Conservation (phyloP, 2,329 filamentous ascomycete species). For the Alternaria brassicae region DNA sequence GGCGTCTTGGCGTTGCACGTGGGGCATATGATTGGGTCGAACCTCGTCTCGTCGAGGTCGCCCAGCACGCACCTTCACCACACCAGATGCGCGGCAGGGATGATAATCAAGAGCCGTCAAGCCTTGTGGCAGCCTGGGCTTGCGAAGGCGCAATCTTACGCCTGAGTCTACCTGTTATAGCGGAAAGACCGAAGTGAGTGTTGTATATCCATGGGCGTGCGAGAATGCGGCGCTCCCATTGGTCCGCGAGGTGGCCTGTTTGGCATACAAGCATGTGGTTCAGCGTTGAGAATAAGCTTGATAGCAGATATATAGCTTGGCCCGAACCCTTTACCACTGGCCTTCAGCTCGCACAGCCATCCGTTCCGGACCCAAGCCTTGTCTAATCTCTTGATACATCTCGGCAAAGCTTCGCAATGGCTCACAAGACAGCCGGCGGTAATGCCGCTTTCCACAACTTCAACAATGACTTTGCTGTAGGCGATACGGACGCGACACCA, state of each 20-base stretch:
- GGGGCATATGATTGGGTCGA: constrained; percentile 6
- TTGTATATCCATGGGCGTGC: constrained; percentile 4
- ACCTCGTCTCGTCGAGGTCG: neutral
- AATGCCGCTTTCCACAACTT: constrained; percentile 39
- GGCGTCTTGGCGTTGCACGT: constrained; percentile 7
- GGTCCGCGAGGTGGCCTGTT: neutral
- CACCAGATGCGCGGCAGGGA: constrained; percentile 7
- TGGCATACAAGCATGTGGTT: neutral
- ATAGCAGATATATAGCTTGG: constrained; percentile 18
- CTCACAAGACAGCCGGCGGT: constrained; percentile 29
- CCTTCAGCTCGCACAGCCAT: constrained; percentile 3
- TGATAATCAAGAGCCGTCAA: constrained; percentile 3
- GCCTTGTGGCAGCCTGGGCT: constrained; percentile 20
- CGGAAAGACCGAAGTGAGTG: constrained; percentile 1
- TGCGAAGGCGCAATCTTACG: neutral
- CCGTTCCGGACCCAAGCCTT: constrained; percentile 16
- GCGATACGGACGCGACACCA: neutral
- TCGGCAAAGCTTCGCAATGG: constrained; percentile 25
- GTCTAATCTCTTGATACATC: constrained; percentile 12
- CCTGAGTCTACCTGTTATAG: constrained; percentile 1
- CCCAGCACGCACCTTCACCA: neutral
- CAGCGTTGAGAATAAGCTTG: constrained; percentile 9
- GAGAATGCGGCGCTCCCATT: neutral
- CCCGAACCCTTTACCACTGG: constrained; percentile 2
- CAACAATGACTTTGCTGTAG: constrained; percentile 44